Evolutionary conservation across 805 yeast genomes (phyloP), one percentile per base, ranked within the genome.

Genomic region (Lipomyces sp.): DNA sequence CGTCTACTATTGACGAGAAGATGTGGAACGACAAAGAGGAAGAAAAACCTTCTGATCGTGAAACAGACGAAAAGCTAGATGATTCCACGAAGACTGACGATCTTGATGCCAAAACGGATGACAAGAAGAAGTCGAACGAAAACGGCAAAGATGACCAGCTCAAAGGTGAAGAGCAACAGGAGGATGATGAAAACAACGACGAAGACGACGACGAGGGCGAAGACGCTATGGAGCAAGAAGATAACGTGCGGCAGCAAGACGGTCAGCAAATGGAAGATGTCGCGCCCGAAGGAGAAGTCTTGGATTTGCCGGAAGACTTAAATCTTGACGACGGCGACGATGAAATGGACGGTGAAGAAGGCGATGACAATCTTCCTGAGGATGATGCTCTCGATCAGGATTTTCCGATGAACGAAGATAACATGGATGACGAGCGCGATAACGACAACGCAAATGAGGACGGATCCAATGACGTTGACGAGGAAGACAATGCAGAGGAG

Each of bases 251-350:
- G 16, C 68, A 67, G 4, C 67, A 68, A 2, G 68, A 71, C 2
- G 72, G 68, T 1, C 74, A 73, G 16, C 73, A 76, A 2, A 74
- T 74, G 26, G 85, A 85, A 44, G 79, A 79, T 16, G 72, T 81
- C 51, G 87, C 83, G 40, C 91, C 90, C 18, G 95, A 93, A 65
- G 74, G 81, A 4, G 98, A 93, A 53, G 82, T 90, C 2, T 72
- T 91, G 58, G 96, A 93, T 21, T 73, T 91, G 26, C 97, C 98
- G 0, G 98, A 93, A 14, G 96, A 90, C 61, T 79, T 91, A 75
- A 82, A 91, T 60, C 72, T 91, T 28, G 98, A 91, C 63, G 82
- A 82, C n/a, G 95, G 79, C 22, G 83, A 76, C 4, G 90, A 82
- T 10, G 79, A 73, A 1, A 77, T 70, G 1, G 28, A 37, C 22